A percentile compares a stretch with the other conserved stretches of the same genome.
These are phyloP conservation scores for Stagonosporopsis vannaccii DNA, from an alignment of 2,329 filamentous ascomycete species.

Conservation along the genomic window DNA sequence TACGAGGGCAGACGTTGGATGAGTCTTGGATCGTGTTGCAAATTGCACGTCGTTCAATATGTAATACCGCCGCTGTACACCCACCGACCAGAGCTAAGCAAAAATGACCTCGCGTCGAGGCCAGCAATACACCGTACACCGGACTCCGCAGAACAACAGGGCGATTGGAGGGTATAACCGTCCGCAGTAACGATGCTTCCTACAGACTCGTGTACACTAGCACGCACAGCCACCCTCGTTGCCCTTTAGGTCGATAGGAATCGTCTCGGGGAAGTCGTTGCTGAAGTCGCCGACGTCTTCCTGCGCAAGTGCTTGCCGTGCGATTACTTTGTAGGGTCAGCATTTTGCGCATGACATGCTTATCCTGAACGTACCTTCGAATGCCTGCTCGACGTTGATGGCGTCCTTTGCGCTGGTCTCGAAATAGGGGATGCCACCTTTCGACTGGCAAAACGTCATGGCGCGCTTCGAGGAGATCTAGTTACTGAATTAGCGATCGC, in stretches of 20 bases:
- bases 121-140: slow-evolving; percentile 33
- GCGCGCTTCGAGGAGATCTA: slow-evolving; percentile 94
- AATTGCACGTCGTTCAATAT: slow-evolving; percentile 17
- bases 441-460: slow-evolving; percentile 96
- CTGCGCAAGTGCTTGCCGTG: slow-evolving; percentile 91
- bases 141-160: slow-evolving; percentile 32
- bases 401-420: slow-evolving; percentile 99
- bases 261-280: slow-evolving; percentile 95
- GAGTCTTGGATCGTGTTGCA: not conserved
- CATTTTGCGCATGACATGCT: not conserved
- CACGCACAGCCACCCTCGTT: slow-evolving; percentile 93
- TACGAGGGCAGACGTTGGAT: not conserved
- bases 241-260: slow-evolving; percentile 96
- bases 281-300: slow-evolving; percentile 98
- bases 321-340: slow-evolving; percentile 73
- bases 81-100: slow-evolving; percentile 24
- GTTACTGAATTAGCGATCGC: slow-evolving; percentile 20
- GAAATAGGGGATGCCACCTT: slow-evolving; percentile 97
- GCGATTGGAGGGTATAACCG: slow-evolving; percentile 7
- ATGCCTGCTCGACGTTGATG: slow-evolving; percentile 93
- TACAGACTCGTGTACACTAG: slow-evolving; percentile 52
- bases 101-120: slow-evolving; percentile 16
- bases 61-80: slow-evolving; percentile 17
- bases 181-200: slow-evolving; percentile 18
- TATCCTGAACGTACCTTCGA: slow-evolving; percentile 61